Evolutionary conservation across 129 eudicot genomes (phyloP), one percentile per base, ranked within the genome.

Genomic region (Flaveria sonorensis): DNA sequence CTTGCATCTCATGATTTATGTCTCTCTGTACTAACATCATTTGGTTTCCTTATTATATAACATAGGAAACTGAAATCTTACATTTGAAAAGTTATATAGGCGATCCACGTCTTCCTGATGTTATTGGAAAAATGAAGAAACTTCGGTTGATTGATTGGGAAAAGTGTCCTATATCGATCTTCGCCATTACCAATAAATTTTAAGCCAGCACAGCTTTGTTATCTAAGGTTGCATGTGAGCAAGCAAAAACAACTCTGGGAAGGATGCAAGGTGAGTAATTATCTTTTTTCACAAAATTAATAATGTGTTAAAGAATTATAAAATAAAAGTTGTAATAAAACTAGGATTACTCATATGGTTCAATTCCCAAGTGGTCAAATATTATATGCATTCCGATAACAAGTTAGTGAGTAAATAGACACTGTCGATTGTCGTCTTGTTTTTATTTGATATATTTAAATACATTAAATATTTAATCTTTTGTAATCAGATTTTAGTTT

Each of bases 171-270:
- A 6, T n/a, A n/a, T n/a, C n/a, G n/a, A n/a, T n/a, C 42, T 13
- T 26, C n/a, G 13, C 13, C 43, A 61, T 61, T 26, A 0, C 68
- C 68, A 0, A 0, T 3, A 26, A 5, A 6, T 28, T 61, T 61
- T 26, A 18, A 61, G 42, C 68, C 68, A 61, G 26, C 42, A 26
- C 12, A 61, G 43, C 68, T 61, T 61, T 10, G 42, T 61, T 61
- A 20, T 57, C 63, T 57, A 19, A 19, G 20, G 14, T 57, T 19
- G 21, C 0, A 1, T 24, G 1, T 0, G 10, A 10, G 68, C 19
- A 9, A 2, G 1, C 68, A 61, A 61, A 28, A 24, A 3, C 8
- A 61, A 26, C 68, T 61, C 9, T 61, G 68, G 68, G 4, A 28
- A 26, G 68, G 68, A 18, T 61, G 18, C 12, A 61, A 61, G 68